Conservation (phyloP, 2,329 filamentous ascomycete species). For the Colletotrichum trifolii region DNA sequence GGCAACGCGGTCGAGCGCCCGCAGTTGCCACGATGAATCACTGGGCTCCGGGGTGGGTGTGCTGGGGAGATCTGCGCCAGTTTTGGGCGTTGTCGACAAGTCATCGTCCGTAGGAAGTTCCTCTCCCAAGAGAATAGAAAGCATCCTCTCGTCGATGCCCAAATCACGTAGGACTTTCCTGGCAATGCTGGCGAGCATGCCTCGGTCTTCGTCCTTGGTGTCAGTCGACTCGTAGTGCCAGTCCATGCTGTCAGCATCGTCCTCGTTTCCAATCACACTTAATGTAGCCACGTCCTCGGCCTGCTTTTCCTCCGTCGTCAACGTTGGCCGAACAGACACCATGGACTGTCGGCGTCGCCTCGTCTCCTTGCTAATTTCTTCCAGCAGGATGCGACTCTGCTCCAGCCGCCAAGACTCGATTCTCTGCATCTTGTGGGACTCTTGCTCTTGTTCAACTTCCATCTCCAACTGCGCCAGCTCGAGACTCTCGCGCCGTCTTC, state of each 20-base stretch:
- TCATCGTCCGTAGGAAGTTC: conserved; percentile 68
- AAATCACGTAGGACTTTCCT: conserved; percentile 88
- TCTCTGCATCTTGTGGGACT: conserved; percentile 80
- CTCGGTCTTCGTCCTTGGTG: conserved; percentile 66
- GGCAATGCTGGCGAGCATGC: conserved; percentile 84
- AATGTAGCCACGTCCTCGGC: conserved; percentile 46
- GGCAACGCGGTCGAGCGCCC: conserved; percentile 85
- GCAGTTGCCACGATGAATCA: conserved; percentile 75
- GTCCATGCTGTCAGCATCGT: conserved; percentile 55
- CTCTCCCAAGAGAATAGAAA: conserved; percentile 91
- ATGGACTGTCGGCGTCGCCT: conserved; percentile 73
- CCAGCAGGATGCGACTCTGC: conserved; percentile 84
- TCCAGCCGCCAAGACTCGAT: conserved; percentile 95
- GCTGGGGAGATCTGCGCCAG: conserved; percentile 41
- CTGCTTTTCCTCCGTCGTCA: conserved; percentile 43
- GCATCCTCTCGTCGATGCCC: conserved; percentile 85
- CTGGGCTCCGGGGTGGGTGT: conserved; percentile 46
- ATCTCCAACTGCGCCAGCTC: conserved; percentile 62
- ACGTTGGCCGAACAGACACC: conserved; percentile 54
- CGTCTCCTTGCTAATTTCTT: conserved; percentile 91
- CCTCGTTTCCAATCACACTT: conserved; percentile 42
- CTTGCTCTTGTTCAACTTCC: conserved; percentile 67
- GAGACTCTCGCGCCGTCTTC: conserved; percentile 63
- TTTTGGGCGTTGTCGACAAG: conserved; percentile 59
- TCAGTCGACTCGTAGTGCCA: conserved; percentile 63